Evolutionary conservation across 441 rosid genomes (phyloP), one percentile per base, ranked within the genome.

Genomic region (Corymbia calophylla): DNA sequence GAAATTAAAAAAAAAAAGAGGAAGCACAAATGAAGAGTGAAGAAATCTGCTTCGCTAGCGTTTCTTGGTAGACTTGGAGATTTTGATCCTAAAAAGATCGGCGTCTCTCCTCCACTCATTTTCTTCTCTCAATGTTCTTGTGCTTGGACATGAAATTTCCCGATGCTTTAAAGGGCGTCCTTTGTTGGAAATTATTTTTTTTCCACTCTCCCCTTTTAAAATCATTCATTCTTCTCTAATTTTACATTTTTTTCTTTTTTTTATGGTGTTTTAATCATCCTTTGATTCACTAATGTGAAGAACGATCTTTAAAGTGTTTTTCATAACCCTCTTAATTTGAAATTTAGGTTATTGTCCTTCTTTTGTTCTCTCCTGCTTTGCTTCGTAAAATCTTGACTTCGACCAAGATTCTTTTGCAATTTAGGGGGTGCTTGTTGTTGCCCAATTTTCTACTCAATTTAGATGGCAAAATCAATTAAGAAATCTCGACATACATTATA

Each of bases 1-100:
- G 5, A 23, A 56, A 21, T 56, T 55, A 39, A 39, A 12, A 7
- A 11, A n/a, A 8, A 23, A 56, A 23, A 0, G 0, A 23, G 29
- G 29, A 25, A 58, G 62, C 29, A 9, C 62, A 58, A 4, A 23
- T 23, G 62, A 9, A 58, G 62, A 58, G 62, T 3, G 1, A 58
- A 53, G 60, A 56, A 56, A 56, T 56, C 27, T 56, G 21, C 60
- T 56, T 58, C 14, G 9, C 29, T 11, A 58, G 14, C 13, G 3
- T 58, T 58, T 58, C 29, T 9, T 4, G 62, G 62, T 23, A 29
- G 62, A 58, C 12, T 2, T 10, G 23, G 60, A 56, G 60, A 21
- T 56, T 56, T 56, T 56, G 27, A 8, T 21, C 21, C 4, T 55
- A 19, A 23, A 56, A 55, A 56, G 60, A 19, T 56, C 27, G 21